Base-by-base conservation (phyloP, 169 alveolate genomes). In the Babesia gibsoni region DNA sequence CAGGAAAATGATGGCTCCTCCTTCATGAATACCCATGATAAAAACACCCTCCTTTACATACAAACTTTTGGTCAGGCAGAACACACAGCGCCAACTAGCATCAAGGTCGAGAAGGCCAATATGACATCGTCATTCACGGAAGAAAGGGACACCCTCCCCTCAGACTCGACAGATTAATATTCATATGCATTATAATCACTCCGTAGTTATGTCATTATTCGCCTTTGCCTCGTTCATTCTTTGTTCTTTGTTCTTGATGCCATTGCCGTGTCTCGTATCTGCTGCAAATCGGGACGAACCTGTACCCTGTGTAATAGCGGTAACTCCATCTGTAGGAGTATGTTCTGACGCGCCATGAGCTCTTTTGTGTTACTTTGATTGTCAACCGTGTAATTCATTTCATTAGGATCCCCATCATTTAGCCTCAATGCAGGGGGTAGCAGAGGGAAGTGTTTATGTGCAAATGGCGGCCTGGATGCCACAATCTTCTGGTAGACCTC, bases 381-480 rank as follows among this genome's bases (percentile, higher is more conserved):
- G 6, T 57, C 83, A 4, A 67, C 61, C 23, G 10, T 36, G 43
- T 79, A 79, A 7, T 2, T 10, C 42, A 66, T 4, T 5, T 8
- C 58, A 20, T 77, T 48, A 18, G 33, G 54, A 12, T 41, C 27
- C 16, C 29, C n/a, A 16, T 68, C 73, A 33, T 20, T 23, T 20
- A 68, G 32, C 29, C 49, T 30, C 64, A 49, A 79, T 1, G 67
- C 88, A 3, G 83, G 57, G 1, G 88, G 88, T 16, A 79, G 66
- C 49, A 79, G 54, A 7, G 88, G 88, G 59, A 79, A 65, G 73
- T 79, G 88, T 42, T 64, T 79, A 69, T 79, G 88, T 25, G 68
- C 49, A 41, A 69, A 79, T n/a, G 32, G 33, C 0, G 83, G 82
- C 9, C 83, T 23, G 10, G 83, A 58, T 25, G 75, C 64, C 32